Percentiles rank a stretch among this genome's conserved stretches.
These are phyloP conservation scores for Cadophora malorum DNA, from an alignment of 2,329 filamentous ascomycete genomes.

Conservation along the genomic window DNA sequence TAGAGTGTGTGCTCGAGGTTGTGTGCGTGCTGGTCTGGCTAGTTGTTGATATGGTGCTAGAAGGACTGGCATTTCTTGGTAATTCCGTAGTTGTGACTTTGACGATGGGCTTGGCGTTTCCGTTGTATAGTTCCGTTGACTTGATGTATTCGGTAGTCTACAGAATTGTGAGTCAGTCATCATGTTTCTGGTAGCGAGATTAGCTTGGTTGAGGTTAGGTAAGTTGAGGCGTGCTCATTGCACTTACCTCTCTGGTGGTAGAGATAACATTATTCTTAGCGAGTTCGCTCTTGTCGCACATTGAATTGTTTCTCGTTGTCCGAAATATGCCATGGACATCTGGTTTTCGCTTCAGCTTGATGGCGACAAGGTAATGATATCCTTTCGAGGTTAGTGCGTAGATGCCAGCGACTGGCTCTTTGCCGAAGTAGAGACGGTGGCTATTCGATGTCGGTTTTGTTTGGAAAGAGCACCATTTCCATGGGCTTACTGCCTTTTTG, in stretches of 20 bases:
- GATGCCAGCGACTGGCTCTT: conserved; percentile 32
- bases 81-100: neutral
- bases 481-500: conserved; percentile 22
- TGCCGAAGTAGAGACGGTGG: conserved; percentile 25
- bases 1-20: neutral
- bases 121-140: neutral
- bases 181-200: neutral
- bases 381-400: conserved; percentile 26
- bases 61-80: neutral
- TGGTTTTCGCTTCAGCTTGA: conserved; percentile 23
- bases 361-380: conserved; percentile 29
- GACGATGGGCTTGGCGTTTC: neutral
- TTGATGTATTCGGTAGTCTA: neutral
- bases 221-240: neutral
- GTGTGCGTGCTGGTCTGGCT: neutral
- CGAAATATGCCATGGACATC: conserved; percentile 30
- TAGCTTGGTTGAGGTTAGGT: neutral
- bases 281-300: neutral
- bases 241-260: neutral
- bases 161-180: neutral
- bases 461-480: conserved; percentile 12
- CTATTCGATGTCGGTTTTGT: neutral
- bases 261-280: neutral
- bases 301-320: conserved; percentile 5
- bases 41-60: conserved; percentile 7